Evolutionary conservation across 495 filamentous ascomycete species (phyloP).

Genomic region (Pyrenopolyporus hunteri): DNA sequence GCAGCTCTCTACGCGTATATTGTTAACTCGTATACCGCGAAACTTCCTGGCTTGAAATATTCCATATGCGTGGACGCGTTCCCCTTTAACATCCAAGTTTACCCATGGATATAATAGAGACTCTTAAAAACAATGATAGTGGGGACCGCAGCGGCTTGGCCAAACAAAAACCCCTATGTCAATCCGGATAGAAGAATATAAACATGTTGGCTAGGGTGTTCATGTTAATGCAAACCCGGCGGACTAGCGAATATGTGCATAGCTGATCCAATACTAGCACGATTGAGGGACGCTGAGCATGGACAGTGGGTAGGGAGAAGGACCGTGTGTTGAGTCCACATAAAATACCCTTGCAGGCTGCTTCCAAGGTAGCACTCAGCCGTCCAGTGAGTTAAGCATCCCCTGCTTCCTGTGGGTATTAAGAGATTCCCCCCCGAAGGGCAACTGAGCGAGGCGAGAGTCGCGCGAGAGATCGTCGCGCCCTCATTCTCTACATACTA

Average conservation of each 20-base stretch:
- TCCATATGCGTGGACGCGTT: too few species aligned
- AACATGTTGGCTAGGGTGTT: slow-evolving; percentile 8
- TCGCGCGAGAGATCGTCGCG: slow-evolving; percentile 25
- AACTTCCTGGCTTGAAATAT: too few species aligned
- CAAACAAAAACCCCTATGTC: slow-evolving; percentile 5
- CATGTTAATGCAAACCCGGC: slow-evolving; percentile 29
- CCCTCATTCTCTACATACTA: slow-evolving; percentile 27
- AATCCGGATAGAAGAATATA: slow-evolving; percentile 5
- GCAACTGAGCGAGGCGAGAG: slow-evolving; percentile 27
- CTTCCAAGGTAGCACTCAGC: slow-evolving; percentile 30
- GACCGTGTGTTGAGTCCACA: slow-evolving; percentile 35
- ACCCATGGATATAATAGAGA: background rate
- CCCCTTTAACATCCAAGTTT: too few species aligned
- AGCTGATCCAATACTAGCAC: slow-evolving; percentile 29
- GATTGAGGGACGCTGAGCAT: slow-evolving; percentile 29
- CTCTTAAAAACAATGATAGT: background rate
- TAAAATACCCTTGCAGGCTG: slow-evolving; percentile 28
- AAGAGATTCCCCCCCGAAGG: slow-evolving; percentile 32
- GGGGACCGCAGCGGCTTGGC: background rate
- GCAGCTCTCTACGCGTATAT: too few species aligned
- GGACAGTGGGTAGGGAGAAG: slow-evolving; percentile 31
- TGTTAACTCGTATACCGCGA: too few species aligned
- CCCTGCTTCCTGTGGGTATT: slow-evolving; percentile 21
- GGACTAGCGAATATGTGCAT: slow-evolving; percentile 35
- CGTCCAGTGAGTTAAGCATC: slow-evolving; percentile 27